A percentile compares a stretch with the other conserved stretches of the same genome.
These are phyloP conservation scores for Phytopythium helicoides DNA, from an alignment of 352 stramenopile genomes.

Conservation along the genomic window DNA sequence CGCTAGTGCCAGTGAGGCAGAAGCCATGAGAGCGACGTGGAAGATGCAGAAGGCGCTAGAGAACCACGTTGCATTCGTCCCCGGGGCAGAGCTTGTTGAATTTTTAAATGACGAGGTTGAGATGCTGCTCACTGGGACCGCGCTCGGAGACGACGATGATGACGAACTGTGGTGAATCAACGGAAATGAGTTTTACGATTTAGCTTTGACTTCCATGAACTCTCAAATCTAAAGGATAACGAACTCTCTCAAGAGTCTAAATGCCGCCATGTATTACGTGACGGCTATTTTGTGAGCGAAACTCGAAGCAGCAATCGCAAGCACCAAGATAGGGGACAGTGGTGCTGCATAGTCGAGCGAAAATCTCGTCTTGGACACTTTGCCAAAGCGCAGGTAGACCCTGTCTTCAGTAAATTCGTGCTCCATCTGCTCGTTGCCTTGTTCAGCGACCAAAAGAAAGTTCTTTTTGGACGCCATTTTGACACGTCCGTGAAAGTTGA, in stretches of 20 bases:
- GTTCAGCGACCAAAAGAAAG: conserved; percentile 69
- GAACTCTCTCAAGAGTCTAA: no score
- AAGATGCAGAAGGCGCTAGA: conserved; percentile 65
- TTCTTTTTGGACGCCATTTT: conserved; percentile 93
- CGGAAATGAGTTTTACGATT: no score
- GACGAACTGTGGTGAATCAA: conserved; percentile 9
- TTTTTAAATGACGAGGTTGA: conserved; percentile 40
- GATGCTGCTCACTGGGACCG: conserved; percentile 36
- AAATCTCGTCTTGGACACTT: conserved; percentile 80
- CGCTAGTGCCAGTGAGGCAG: conserved; percentile 18
- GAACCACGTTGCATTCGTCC: conserved; percentile 71
- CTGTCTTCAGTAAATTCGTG: conserved; percentile 43
- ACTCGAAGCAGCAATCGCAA: conserved; percentile 78
- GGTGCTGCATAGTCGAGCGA: conserved; percentile 76
- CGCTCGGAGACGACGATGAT: conserved; percentile 15
- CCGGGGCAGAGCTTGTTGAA: conserved; percentile 34
- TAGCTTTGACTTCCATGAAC: no score
- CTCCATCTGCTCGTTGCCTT: conserved; percentile 56
- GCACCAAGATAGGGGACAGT: conserved; percentile 71
- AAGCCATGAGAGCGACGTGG: conserved; percentile 20
- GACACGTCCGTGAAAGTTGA: conserved; percentile 89
- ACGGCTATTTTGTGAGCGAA: conserved; percentile 87
- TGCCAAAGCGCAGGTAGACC: conserved; percentile 74
- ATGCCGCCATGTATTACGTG: no score
- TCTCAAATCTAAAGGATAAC: no score